Evolutionary conservation across 179 eudicot genomes (phyloP).

Genomic region (Spinacia oleracea): DNA sequence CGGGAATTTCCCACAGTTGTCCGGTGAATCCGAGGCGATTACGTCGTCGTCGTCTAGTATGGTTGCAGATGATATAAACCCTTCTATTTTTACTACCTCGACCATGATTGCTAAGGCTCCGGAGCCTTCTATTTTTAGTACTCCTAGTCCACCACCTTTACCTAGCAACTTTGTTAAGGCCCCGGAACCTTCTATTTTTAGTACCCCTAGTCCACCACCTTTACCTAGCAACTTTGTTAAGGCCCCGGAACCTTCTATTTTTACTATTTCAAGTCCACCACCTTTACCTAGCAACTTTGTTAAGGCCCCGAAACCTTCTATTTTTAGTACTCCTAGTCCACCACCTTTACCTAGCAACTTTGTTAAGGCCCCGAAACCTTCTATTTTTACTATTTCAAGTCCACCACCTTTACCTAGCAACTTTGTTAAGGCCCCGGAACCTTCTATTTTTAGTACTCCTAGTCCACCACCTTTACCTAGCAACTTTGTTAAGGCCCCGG

Average conservation of each 20-base stretch:
- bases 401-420: neutral
- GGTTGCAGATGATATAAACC: neutral
- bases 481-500: neutral
- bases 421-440: neutral
- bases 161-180: neutral
- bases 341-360: neutral
- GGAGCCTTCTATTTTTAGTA: neutral
- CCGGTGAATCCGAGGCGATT: neutral
- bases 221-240: neutral
- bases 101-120: neutral
- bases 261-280: too few relatives aligned
- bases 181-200: neutral
- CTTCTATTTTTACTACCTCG: neutral
- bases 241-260: neutral
- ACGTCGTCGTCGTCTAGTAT: too few relatives aligned
- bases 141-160: neutral
- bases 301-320: neutral
- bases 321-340: too few relatives aligned
- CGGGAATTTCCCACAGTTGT: neutral
- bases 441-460: neutral
- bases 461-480: neutral
- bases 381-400: neutral
- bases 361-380: neutral
- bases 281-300: neutral
- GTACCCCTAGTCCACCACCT: neutral